These are phyloP conservation scores for Trichoderma orchidacearum DNA, from an alignment of 495 filamentous ascomycete species.

Conservation along the genomic window DNA sequence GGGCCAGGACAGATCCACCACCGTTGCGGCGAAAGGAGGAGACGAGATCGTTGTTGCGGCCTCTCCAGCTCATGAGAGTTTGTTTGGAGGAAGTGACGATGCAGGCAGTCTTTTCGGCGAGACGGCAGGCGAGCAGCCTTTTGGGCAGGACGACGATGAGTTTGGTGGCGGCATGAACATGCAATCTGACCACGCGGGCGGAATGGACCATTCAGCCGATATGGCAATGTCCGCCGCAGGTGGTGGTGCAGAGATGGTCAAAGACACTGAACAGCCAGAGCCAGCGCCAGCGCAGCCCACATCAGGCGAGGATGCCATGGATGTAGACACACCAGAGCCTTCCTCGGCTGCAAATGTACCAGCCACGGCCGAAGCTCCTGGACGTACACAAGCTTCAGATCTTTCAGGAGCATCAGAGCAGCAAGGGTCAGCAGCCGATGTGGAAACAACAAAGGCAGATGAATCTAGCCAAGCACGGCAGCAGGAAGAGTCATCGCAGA, in stretches of 20 bases:
- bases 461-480: not conserved
- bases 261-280: not conserved
- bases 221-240: constrained; percentile 18
- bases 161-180: constrained; percentile 70
- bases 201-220: constrained; percentile 34
- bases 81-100: constrained; percentile 32
- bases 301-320: not conserved
- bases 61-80: constrained; percentile 66
- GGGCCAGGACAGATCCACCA: not conserved
- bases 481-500: not conserved
- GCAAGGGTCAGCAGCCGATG: not conserved
- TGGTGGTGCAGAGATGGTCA: not conserved
- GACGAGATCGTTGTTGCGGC: constrained; percentile 25
- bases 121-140: constrained; percentile 45
- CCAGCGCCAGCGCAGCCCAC: not conserved
- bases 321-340: not conserved
- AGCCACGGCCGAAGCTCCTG: not conserved
- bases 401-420: not conserved
- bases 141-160: constrained; percentile 74
- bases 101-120: constrained; percentile 43
- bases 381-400: not conserved
- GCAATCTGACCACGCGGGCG: constrained; percentile 19
- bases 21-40: not conserved
- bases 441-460: not conserved
- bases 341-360: not conserved